These are phyloP conservation scores for Kitagawia praeruptora DNA, from an alignment of 129 eudicot species.

Conservation along the genomic window DNA sequence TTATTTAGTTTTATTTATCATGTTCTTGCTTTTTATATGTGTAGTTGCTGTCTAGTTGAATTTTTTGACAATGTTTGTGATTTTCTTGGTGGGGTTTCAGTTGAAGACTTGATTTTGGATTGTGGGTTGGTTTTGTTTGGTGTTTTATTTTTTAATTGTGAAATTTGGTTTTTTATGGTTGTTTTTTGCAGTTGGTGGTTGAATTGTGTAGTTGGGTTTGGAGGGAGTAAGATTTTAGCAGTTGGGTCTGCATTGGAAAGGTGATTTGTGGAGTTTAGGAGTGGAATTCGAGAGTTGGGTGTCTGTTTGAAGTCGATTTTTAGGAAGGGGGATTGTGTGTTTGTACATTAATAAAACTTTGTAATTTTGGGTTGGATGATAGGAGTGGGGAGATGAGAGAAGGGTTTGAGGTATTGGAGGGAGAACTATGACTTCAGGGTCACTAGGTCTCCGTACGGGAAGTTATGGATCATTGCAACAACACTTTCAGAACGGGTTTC, in stretches of 20 bases:
- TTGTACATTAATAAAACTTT: too few relatives aligned
- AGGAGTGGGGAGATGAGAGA: slow-evolving; percentile 22
- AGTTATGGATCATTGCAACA: slow-evolving; percentile 90
- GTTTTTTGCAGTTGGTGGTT: not conserved
- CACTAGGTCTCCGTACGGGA: slow-evolving; percentile 37
- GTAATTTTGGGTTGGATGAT: not conserved
- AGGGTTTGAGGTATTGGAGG: slow-evolving; percentile 6
- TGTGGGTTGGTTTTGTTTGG: slow-evolving; percentile 5
- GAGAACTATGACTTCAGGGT: slow-evolving; percentile 26
- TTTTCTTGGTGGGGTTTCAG: not conserved
- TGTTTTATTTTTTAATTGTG: not conserved
- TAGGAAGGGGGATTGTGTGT: not conserved
- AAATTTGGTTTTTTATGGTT: not conserved
- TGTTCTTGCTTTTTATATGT: not conserved
- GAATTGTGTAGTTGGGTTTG: not conserved
- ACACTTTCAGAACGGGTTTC: slow-evolving; percentile 48
- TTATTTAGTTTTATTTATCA: not conserved
- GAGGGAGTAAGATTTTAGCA: not conserved
- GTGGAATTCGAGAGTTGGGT: not conserved
- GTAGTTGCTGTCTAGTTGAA: not conserved
- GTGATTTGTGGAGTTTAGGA: not conserved
- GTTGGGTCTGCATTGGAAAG: not conserved
- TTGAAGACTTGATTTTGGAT: not conserved
- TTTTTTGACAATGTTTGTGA: not conserved
- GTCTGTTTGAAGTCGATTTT: not conserved